These are phyloP conservation scores for Phoma sp. DNA, from an alignment of 2,329 filamentous ascomycete genomes.

Conservation along the genomic window DNA sequence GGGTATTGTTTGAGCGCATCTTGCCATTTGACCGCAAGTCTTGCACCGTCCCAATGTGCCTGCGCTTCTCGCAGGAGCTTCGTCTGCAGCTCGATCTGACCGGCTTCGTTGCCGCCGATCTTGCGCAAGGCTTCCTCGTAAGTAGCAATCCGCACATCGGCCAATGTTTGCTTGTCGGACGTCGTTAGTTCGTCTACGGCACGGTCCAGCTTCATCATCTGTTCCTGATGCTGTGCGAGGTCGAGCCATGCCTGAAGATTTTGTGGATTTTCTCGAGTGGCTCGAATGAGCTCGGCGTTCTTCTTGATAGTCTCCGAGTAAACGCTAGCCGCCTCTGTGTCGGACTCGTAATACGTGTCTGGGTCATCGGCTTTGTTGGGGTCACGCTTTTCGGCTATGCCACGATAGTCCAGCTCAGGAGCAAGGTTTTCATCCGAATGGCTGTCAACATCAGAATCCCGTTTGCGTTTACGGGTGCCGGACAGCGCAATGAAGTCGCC, in stretches of 20 bases:
- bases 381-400: slow-evolving; percentile 38
- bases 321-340: slow-evolving; percentile 18
- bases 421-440: slow-evolving; percentile 9
- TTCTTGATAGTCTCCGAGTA: slow-evolving; percentile 53
- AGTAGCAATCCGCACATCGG: slow-evolving; percentile 80
- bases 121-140: slow-evolving; percentile 77
- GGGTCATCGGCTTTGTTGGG: slow-evolving; percentile 36
- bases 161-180: slow-evolving; percentile 71
- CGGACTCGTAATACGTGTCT: slow-evolving; percentile 46
- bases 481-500: slow-evolving; percentile 43
- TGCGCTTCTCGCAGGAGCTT: slow-evolving; percentile 75
- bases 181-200: slow-evolving; percentile 55
- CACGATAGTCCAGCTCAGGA: slow-evolving; percentile 45
- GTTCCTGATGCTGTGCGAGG: slow-evolving; percentile 79
- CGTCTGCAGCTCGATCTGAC: slow-evolving; percentile 67
- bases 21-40: slow-evolving; percentile 69
- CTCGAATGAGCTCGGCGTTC: slow-evolving; percentile 67
- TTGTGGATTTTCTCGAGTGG: slow-evolving; percentile 68
- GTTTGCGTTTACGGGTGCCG: slow-evolving; percentile 29
- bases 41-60: slow-evolving; percentile 73
- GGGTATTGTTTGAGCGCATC: slow-evolving; percentile 63
- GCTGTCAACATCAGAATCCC: slow-evolving; percentile 20
- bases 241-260: slow-evolving; percentile 77
- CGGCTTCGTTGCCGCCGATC: slow-evolving; percentile 51
- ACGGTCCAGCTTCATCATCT: slow-evolving; percentile 62